Base-by-base conservation (phyloP, 148 eudicot species). In the Linanthus parryae region DNA sequence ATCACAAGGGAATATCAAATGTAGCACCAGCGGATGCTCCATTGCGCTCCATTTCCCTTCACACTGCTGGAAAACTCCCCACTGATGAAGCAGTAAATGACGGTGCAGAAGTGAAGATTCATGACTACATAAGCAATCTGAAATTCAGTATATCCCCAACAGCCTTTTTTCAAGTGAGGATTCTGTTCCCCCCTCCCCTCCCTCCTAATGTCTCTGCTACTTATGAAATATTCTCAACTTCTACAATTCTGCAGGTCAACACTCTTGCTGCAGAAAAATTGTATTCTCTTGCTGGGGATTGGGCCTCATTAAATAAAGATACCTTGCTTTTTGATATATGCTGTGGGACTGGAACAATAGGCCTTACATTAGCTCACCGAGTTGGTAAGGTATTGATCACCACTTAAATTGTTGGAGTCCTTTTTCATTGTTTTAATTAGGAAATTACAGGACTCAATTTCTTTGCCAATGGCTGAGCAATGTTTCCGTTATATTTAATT, bases 321-420 rank as follows among this genome's bases (percentile, higher is more conserved):
- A 90, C 88, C 48, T 70, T 90, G 67, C 92, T 90, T 29, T 90
- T 90, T 56, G 97, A 90, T 83, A 67, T 90, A 48, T 90, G 97
- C 63, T 90, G 97, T 61, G 97, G 97, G 45, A 85, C 97, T 55
- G 97, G 97, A 50, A 90, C 97, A 12, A 90, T 90, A 60, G 97
- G 97, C 59, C 82, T 90, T 27, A 85, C 97, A 28, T 73, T 90
- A 59, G 97, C 97, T 52, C 75, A 78, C 58, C 91, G 73, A 78
- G 97, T 90, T 74, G 97, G 97, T 58, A 80, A 80, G 97, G 97
- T 85, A 90, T 83, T 73, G 62, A 31, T 59, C 33, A 5, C 29
- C 22, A 42, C 22, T 52, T n/a, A n/a, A n/a, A n/a, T n/a, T n/a
- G n/a, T n/a, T n/a, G n/a, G n/a, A n/a, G n/a, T n/a, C n/a, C n/a